phyloP scores from a whole-genome alignment of 179 eudicot species.

The Drosera spatulata region DNA sequence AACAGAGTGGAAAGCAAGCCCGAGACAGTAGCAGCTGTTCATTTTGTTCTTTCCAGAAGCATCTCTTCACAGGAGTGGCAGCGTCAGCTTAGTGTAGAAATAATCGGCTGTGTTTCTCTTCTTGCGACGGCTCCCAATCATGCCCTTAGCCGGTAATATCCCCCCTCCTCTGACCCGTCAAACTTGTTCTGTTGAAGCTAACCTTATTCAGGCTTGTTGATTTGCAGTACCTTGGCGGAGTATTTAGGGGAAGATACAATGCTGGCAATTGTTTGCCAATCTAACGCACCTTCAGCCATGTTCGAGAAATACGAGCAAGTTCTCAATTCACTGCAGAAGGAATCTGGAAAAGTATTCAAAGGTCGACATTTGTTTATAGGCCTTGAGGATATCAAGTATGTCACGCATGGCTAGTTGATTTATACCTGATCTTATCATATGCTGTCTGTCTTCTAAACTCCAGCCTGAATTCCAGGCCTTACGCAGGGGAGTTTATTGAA shows the following conservation, averaged over 20 bases:
- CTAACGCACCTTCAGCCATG: constrained; percentile 18
- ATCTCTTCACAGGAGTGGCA: constrained; percentile 5
- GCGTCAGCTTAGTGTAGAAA: constrained; percentile 9
- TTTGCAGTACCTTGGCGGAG: constrained; percentile 40
- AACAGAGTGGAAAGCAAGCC: constrained; percentile 21
- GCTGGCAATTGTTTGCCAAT: constrained; percentile 58
- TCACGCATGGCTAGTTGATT: not conserved
- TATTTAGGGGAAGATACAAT: constrained; percentile 65
- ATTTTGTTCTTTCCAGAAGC: constrained; percentile 22
- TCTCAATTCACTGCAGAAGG: constrained; percentile 18
- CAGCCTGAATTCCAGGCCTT: too few relatives aligned
- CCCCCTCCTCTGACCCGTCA: not conserved
- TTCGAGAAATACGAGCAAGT: constrained; percentile 25
- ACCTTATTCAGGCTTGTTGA: not conserved
- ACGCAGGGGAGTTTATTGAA: too few relatives aligned
- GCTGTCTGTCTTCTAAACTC: too few relatives aligned
- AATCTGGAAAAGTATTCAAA: constrained; percentile 15
- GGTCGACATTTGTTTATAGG: constrained; percentile 32
- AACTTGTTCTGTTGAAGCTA: too few relatives aligned
- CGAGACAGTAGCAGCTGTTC: constrained; percentile 35
- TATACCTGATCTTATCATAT: too few relatives aligned
- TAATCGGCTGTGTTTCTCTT: constrained; percentile 59
- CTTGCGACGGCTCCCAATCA: constrained; percentile 32
- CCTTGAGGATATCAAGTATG: constrained; percentile 59
- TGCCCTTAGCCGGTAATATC: constrained; percentile 47